Evolutionary conservation across 2,329 filamentous ascomycete genomes (phyloP).

Genomic region (Teratosphaeria gauchensis): DNA sequence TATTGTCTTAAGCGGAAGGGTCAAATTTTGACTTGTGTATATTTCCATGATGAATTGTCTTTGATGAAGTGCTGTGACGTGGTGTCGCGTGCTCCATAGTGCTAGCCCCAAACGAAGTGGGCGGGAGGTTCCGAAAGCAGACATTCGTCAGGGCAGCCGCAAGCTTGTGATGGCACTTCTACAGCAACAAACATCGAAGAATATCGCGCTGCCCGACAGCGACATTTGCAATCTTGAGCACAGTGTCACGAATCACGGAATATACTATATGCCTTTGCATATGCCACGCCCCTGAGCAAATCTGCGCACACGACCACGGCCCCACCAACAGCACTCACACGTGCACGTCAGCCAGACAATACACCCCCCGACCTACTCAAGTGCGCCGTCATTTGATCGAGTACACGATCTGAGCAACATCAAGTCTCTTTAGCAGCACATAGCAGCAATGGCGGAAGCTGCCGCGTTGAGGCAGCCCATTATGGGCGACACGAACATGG

Average conservation of each 20-base stretch:
- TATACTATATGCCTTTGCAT: background rate
- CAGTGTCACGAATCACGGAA: background rate
- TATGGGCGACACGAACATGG: constrained; percentile 84
- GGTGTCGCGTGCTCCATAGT: background rate
- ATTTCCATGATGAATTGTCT: too few species aligned
- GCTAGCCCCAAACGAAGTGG: background rate
- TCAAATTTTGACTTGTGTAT: too few species aligned
- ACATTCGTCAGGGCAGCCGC: background rate
- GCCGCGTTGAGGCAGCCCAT: constrained; percentile 22
- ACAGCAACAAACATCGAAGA: background rate
- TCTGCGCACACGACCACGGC: background rate
- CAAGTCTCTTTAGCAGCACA: background rate
- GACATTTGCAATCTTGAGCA: background rate
- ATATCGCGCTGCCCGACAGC: background rate
- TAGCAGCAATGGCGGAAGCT: constrained; percentile 19
- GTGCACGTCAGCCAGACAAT: background rate
- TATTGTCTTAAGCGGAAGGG: too few species aligned
- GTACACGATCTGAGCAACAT: constrained; percentile 1
- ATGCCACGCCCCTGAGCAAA: background rate
- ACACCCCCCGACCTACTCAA: background rate
- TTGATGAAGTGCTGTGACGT: background rate
- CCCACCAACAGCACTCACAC: background rate
- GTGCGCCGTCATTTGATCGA: background rate
- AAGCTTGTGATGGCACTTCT: background rate
- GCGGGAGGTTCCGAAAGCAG: background rate